A percentile compares a stretch with the other conserved stretches of the same genome.
Evolutionary conservation across 2,329 filamentous ascomycete species (phyloP).

Genomic region (Juglanconis oblonga): DNA sequence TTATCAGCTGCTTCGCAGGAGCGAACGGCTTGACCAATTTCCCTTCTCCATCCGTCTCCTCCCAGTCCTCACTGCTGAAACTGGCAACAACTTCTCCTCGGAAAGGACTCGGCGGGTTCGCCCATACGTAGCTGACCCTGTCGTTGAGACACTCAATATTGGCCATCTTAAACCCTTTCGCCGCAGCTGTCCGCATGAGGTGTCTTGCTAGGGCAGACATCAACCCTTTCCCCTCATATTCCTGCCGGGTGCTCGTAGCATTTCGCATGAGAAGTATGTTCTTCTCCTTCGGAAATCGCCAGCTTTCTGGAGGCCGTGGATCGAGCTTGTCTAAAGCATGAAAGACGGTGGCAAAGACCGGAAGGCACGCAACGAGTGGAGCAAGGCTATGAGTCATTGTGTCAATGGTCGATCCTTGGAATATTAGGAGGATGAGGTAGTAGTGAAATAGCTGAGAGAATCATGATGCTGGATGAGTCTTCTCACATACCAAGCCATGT

Average conservation of each 20-base stretch:
- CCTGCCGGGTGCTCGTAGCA: constrained; percentile 25
- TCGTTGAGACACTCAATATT: constrained; percentile 25
- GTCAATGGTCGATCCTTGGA: background rate
- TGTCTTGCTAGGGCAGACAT: constrained; percentile 24
- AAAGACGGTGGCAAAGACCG: constrained; percentile 4
- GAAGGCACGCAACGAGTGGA: background rate
- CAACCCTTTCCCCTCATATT: constrained; percentile 26
- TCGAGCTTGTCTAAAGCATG: constrained; percentile 23
- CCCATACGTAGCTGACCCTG: constrained; percentile 26
- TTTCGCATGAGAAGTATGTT: constrained; percentile 26
- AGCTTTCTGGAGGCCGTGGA: constrained; percentile 21
- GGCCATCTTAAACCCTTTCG: constrained; percentile 24
- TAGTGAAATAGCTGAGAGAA: too few species aligned
- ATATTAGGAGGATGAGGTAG: background rate
- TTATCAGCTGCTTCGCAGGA: background rate
- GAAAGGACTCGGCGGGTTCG: constrained; percentile 25
- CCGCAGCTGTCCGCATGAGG: constrained; percentile 22
- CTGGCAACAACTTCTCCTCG: constrained; percentile 1
- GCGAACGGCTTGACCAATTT: background rate
- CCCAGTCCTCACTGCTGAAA: constrained; percentile 3
- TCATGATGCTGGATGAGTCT: too few species aligned
- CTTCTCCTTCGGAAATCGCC: constrained; percentile 19
- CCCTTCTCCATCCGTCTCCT: constrained; percentile 1
- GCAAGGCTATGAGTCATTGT: background rate
- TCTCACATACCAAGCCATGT: constrained; percentile 13